A percentile compares a stretch with the other conserved stretches of the same genome.
phyloP scores from a whole-genome alignment of 2,329 filamentous ascomycete genomes.

The Monilinia fructicola region DNA sequence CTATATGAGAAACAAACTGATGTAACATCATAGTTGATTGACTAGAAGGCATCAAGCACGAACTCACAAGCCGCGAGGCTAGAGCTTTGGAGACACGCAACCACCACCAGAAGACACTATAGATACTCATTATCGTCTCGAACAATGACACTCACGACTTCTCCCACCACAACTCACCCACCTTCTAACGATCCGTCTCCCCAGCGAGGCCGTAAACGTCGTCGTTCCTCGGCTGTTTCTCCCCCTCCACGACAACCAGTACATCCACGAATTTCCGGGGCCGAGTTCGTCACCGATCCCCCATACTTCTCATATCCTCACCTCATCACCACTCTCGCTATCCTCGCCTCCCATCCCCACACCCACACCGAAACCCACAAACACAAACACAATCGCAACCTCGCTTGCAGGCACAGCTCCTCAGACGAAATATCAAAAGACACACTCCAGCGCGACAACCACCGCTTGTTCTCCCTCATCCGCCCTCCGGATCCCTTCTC shows the following conservation, averaged over 20 bases:
- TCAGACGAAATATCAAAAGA: conserved; percentile 18
- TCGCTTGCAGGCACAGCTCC: conserved; percentile 6
- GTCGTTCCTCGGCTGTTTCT: conserved; percentile 31
- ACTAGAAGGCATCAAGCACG: background rate
- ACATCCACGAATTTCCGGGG: conserved; percentile 35
- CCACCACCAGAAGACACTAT: background rate
- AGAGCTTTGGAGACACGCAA: background rate
- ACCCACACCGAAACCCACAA: no score
- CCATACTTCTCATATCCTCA: background rate
- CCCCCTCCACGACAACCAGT: conserved; percentile 25
- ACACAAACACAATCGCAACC: background rate
- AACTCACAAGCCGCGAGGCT: background rate
- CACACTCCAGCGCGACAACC: background rate
- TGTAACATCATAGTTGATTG: background rate
- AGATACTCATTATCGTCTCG: background rate
- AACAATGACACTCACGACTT: conserved; percentile 7
- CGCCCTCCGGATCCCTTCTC: background rate
- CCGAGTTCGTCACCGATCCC: conserved; percentile 35
- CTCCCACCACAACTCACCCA: background rate
- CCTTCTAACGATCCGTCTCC: conserved; percentile 15
- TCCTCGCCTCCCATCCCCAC: conserved; percentile 2
- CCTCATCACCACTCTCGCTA: background rate
- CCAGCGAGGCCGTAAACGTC: conserved; percentile 38
- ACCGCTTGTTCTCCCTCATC: conserved; percentile 1
- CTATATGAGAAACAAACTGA: background rate